Conservation (phyloP, 495 filamentous ascomycete species). For the Evernia prunastri region DNA sequence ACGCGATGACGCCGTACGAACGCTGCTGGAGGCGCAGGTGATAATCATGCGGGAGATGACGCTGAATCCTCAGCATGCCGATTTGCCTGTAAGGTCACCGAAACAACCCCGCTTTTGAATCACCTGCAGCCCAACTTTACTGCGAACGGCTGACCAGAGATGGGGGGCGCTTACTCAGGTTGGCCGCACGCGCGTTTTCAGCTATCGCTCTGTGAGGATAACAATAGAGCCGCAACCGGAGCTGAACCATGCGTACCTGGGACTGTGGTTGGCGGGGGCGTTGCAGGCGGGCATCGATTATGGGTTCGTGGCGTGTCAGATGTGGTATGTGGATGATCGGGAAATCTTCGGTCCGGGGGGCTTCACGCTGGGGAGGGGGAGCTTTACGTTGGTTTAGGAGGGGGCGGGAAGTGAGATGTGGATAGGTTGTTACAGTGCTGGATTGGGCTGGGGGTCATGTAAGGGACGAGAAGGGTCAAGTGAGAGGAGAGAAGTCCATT, state of each 20-base stretch:
- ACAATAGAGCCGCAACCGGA: background rate
- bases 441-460: background rate
- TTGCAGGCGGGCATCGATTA: background rate
- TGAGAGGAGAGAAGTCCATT: too few relatives aligned
- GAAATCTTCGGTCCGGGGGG: background rate
- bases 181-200: background rate
- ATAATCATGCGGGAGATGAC: background rate
- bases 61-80: background rate
- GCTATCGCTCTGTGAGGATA: background rate
- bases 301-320: background rate
- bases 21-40: background rate
- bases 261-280: background rate
- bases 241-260: background rate
- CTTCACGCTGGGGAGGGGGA: background rate
- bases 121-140: background rate
- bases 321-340: background rate
- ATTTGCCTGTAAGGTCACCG: background rate
- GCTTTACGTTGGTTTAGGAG: background rate
- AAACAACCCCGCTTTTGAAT: background rate
- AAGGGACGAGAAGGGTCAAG: too few relatives aligned
- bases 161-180: background rate
- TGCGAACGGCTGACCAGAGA: background rate
- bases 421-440: too few relatives aligned
- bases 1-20: background rate
- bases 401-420: too few relatives aligned